phyloP scores from a whole-genome alignment of 1,284 basidiomycete genomes.

The Coniferiporia weirii region DNA sequence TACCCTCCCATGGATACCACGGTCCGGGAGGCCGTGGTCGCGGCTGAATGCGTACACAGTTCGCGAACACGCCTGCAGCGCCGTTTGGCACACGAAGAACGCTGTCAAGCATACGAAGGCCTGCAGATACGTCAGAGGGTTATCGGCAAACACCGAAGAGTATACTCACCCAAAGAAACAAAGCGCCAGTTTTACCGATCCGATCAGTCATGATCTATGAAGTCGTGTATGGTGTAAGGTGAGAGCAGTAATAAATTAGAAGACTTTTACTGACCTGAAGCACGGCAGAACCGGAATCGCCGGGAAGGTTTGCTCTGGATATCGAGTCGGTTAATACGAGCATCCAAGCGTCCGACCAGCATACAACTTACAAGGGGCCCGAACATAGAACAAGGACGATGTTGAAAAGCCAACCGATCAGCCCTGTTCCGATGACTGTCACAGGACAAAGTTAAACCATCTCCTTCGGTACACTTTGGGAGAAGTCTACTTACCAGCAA shows the following conservation, averaged over 20 bases:
- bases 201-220: constrained; percentile 66
- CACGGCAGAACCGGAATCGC: constrained; percentile 63
- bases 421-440: constrained; percentile 74
- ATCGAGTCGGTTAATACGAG: background rate
- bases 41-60: constrained; percentile 89
- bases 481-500: constrained; percentile 52
- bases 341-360: background rate
- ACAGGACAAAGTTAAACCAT: background rate
- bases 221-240: background rate
- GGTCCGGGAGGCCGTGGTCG: constrained; percentile 80
- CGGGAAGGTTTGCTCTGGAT: constrained; percentile 54
- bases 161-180: constrained; percentile 65
- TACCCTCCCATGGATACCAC: constrained; percentile 72
- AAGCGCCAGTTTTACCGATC: constrained; percentile 65
- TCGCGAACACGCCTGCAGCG: constrained; percentile 82
- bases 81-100: constrained; percentile 78
- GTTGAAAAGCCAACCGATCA: constrained; percentile 81
- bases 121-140: constrained; percentile 26
- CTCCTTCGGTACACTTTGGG: background rate
- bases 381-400: constrained; percentile 81
- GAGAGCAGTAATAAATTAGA: background rate
- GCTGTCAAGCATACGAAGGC: constrained; percentile 74
- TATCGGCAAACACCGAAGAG: constrained; percentile 13
- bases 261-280: constrained; percentile 43
- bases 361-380: constrained; percentile 50